A percentile compares a stretch with the other conserved stretches of the same genome.
These are phyloP conservation scores for Trametopsis cervina DNA, from an alignment of 768 basidiomycete genomes.

Conservation along the genomic window DNA sequence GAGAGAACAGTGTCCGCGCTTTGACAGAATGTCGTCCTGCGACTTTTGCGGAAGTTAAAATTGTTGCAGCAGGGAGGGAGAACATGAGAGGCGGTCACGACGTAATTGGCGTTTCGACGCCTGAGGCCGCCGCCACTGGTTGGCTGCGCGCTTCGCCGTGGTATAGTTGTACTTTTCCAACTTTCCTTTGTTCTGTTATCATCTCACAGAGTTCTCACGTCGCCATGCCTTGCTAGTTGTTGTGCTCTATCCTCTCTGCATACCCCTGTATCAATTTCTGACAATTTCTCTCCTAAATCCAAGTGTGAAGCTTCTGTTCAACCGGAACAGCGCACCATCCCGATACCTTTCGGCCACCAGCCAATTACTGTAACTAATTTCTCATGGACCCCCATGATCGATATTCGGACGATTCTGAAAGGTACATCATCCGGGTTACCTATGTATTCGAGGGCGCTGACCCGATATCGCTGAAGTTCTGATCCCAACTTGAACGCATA, in stretches of 20 bases:
- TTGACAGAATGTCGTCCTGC: not conserved
- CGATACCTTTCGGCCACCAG: too few species aligned
- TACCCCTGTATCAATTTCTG: too few species aligned
- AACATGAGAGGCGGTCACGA: not conserved
- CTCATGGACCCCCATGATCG: not conserved
- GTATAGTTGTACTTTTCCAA: not conserved
- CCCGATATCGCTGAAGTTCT: slow-evolving; percentile 1
- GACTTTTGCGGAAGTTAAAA: not conserved
- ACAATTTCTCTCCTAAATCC: not conserved
- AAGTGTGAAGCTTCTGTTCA: not conserved
- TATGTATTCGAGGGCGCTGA: too few species aligned
- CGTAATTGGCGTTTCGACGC: too few species aligned
- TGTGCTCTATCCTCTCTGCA: not conserved
- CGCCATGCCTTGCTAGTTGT: not conserved
- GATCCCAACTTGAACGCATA: not conserved
- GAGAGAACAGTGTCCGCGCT: slow-evolving; percentile 10
- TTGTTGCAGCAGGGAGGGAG: not conserved
- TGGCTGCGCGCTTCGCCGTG: not conserved
- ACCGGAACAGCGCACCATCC: too few species aligned
- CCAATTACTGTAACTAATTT: not conserved
- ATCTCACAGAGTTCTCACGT: not conserved
- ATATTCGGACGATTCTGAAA: slow-evolving; percentile 12
- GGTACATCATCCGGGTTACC: too few species aligned
- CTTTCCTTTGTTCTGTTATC: not conserved
- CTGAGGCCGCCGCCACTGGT: too few species aligned